Percentiles rank a stretch among this genome's conserved stretches.
These are phyloP conservation scores for Myxozyma vanderwaltii DNA, from an alignment of 805 yeast species.

Conservation along the genomic window DNA sequence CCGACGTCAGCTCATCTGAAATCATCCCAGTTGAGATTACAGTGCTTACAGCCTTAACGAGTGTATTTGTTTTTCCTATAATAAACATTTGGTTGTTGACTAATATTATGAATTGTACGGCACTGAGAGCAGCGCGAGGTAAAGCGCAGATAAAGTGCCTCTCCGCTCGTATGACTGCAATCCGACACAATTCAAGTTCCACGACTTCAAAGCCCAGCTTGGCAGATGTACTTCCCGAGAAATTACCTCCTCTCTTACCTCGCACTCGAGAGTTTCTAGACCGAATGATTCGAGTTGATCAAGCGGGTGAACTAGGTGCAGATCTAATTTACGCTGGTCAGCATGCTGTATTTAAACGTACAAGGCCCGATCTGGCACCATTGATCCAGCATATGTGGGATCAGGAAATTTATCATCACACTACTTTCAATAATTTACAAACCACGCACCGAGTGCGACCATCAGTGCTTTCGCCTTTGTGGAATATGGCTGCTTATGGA, in stretches of 20 bases:
- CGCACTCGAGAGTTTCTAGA: conserved; percentile 20
- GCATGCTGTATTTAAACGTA: conserved; percentile 68
- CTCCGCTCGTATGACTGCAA: not conserved
- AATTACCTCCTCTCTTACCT: conserved; percentile 24
- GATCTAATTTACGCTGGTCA: conserved; percentile 92
- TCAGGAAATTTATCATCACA: conserved; percentile 89
- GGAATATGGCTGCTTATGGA: conserved; percentile 88
- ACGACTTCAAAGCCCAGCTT: not conserved
- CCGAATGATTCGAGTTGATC: conserved; percentile 76
- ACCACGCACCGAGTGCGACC: conserved; percentile 82
- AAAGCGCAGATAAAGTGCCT: not conserved
- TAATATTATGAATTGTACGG: too few relatives aligned
- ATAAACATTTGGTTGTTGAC: too few relatives aligned
- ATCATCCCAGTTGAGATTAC: too few relatives aligned
- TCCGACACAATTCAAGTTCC: not conserved
- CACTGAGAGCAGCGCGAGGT: not conserved
- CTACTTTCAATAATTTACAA: conserved; percentile 80
- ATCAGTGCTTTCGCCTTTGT: conserved; percentile 83
- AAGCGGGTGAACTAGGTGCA: conserved; percentile 98
- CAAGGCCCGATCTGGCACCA: conserved; percentile 75
- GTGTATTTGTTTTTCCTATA: too few relatives aligned
- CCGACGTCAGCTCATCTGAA: too few relatives aligned
- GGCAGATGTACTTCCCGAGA: not conserved
- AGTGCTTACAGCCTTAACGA: too few relatives aligned
- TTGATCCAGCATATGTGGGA: conserved; percentile 96